Percentiles rank a stretch among this genome's conserved stretches.
These are phyloP conservation scores for Epipyxis sp. DNA, from an alignment of 108 stramenopile species.

Conservation along the genomic window DNA sequence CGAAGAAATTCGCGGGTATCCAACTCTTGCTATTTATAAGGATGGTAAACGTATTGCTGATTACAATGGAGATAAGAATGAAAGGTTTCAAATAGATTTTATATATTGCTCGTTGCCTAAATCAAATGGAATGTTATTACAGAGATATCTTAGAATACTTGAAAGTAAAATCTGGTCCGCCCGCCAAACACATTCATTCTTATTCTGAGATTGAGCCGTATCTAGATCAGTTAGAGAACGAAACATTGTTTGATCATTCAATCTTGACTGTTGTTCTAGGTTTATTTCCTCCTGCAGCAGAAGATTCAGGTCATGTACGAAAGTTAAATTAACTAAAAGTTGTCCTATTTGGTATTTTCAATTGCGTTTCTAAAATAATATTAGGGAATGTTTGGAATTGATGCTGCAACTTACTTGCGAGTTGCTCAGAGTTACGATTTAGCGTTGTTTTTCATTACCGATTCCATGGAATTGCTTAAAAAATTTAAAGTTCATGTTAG, in stretches of 20 bases:
- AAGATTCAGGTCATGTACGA: not conserved
- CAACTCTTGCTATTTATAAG: not conserved
- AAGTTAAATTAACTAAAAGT: not conserved
- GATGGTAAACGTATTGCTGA: not conserved
- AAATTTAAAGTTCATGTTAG: not conserved
- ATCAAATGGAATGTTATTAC: not conserved
- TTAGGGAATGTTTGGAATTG: not conserved
- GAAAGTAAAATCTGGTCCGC: not conserved
- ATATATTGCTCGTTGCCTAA: not conserved
- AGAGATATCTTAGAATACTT: constrained; percentile 9
- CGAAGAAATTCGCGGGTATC: not conserved
- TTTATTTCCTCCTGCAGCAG: not conserved
- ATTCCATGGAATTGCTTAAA: not conserved
- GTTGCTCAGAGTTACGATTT: not conserved
- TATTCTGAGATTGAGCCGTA: not conserved
- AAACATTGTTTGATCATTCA: not conserved
- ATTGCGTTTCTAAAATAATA: not conserved
- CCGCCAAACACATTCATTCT: not conserved
- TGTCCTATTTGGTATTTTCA: not conserved
- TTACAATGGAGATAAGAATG: not conserved
- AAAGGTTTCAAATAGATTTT: not conserved
- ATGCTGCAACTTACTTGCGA: not conserved
- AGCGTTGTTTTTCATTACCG: not conserved
- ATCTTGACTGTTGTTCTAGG: not conserved
- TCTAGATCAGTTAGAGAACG: not conserved